These are phyloP conservation scores for Austroboletus eburneus DNA, from an alignment of 768 basidiomycete species.

Conservation along the genomic window DNA sequence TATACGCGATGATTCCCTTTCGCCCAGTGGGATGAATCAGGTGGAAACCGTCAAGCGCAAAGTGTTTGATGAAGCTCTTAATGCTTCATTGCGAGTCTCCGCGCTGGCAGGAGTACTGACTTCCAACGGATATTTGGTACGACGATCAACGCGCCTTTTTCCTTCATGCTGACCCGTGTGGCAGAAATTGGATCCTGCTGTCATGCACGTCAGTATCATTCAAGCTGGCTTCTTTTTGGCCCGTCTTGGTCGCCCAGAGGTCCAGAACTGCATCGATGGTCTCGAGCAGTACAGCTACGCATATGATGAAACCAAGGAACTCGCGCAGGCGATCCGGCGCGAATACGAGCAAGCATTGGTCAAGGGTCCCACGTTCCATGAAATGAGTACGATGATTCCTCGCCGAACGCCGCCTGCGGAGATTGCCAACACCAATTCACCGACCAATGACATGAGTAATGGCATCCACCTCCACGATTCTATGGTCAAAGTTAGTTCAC, in stretches of 20 bases:
- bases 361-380: slow-evolving; percentile 37
- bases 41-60: slow-evolving; percentile 65
- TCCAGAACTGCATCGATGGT: slow-evolving; percentile 76
- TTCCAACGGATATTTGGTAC: slow-evolving; percentile 81
- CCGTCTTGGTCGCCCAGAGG: slow-evolving; percentile 77
- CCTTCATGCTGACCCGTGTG: slow-evolving; percentile 4
- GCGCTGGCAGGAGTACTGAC: slow-evolving; percentile 85
- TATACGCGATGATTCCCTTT: slow-evolving; percentile 52
- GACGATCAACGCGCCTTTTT: slow-evolving; percentile 18
- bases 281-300: slow-evolving; percentile 86
- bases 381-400: slow-evolving; percentile 37
- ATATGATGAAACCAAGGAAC: slow-evolving; percentile 81
- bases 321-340: slow-evolving; percentile 60
- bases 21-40: slow-evolving; percentile 44
- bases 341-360: slow-evolving; percentile 41
- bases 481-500: slow-evolving; percentile 9
- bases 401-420: slow-evolving; percentile 23
- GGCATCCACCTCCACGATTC: slow-evolving; percentile 18
- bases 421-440: slow-evolving; percentile 4
- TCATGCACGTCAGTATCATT: slow-evolving; percentile 84
- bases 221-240: slow-evolving; percentile 82
- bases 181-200: slow-evolving; percentile 78
- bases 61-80: slow-evolving; percentile 76
- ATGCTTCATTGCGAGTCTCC: slow-evolving; percentile 82
- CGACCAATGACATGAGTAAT: slow-evolving; percentile 10